phyloP scores from a whole-genome alignment of 768 basidiomycete genomes.

The Calocybe gangraenosa region DNA sequence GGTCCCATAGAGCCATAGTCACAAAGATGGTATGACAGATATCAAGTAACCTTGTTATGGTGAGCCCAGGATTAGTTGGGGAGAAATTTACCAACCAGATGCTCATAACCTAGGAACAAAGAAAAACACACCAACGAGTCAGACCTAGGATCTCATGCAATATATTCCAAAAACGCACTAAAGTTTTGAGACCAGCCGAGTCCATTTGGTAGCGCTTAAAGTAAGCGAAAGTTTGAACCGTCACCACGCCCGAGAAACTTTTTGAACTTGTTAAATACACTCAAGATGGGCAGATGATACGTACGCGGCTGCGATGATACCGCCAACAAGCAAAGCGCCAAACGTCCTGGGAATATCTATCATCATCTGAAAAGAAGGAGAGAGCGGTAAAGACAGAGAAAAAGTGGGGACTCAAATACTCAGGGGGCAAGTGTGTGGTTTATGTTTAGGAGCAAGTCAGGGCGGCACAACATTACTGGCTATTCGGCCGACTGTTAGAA shows the following conservation, averaged over 20 bases:
- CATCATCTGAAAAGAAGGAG: background rate
- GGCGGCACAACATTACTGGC: no score
- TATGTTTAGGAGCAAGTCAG: no score
- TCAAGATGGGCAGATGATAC: conserved; percentile 8
- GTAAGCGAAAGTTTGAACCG: conserved; percentile 35
- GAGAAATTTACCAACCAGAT: conserved; percentile 22
- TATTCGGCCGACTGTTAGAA: no score
- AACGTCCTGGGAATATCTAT: conserved; percentile 28
- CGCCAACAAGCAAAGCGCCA: conserved; percentile 39
- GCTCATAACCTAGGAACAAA: conserved; percentile 20
- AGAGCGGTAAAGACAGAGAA: background rate
- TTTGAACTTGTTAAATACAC: background rate
- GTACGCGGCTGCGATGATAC: conserved; percentile 34
- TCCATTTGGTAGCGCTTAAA: conserved; percentile 35
- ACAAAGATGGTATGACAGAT: conserved; percentile 31
- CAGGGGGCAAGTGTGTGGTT: background rate
- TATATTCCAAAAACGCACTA: conserved; percentile 31
- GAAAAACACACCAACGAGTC: no score
- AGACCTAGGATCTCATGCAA: no score
- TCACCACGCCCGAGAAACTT: conserved; percentile 39
- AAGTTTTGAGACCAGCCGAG: conserved; percentile 20
- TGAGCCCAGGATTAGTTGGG: background rate
- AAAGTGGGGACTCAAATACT: no score
- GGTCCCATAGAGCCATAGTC: conserved; percentile 32
- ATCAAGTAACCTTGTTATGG: conserved; percentile 25